Evolutionary conservation across 2,329 filamentous ascomycete genomes (phyloP).

Genomic region (Phialophora macrospora): DNA sequence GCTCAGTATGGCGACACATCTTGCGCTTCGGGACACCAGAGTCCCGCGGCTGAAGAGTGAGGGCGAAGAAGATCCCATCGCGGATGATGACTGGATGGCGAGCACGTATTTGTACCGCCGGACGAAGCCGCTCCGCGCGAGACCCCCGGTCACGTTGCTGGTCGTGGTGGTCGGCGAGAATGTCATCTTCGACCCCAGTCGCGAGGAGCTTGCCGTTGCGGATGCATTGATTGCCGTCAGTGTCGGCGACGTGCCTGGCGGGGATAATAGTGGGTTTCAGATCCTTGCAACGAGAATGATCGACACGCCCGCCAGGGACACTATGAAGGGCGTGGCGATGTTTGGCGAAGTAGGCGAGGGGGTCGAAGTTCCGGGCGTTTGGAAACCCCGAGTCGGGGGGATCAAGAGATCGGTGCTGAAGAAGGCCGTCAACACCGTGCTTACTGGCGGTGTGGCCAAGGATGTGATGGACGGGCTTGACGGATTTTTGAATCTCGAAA

Average conservation of each 20-base stretch:
- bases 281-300: slow-evolving; percentile 73
- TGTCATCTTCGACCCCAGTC: slow-evolving; percentile 89
- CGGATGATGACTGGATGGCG: slow-evolving; percentile 96
- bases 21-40: slow-evolving; percentile 85
- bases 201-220: slow-evolving; percentile 90
- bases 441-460: slow-evolving; percentile 79
- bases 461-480: slow-evolving; percentile 85
- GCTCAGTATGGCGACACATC: slow-evolving; percentile 88
- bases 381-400: slow-evolving; percentile 83
- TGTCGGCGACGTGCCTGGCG: slow-evolving; percentile 54
- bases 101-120: slow-evolving; percentile 76
- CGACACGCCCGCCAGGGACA: slow-evolving; percentile 74
- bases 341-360: slow-evolving; percentile 56
- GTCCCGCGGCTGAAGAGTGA: slow-evolving; percentile 85
- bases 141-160: slow-evolving; percentile 84
- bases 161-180: slow-evolving; percentile 85
- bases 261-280: slow-evolving; percentile 51
- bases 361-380: slow-evolving; percentile 70
- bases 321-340: slow-evolving; percentile 68
- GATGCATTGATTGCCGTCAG: slow-evolving; percentile 88
- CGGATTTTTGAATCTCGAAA: slow-evolving; percentile 55
- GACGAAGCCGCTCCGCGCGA: slow-evolving; percentile 37
- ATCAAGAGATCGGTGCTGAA: slow-evolving; percentile 75
- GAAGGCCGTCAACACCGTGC: slow-evolving; percentile 74
- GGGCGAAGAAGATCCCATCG: slow-evolving; percentile 92